phyloP scores from a whole-genome alignment of 2,329 filamentous ascomycete genomes.

The Hawksworthiomyces lignivorus region DNA sequence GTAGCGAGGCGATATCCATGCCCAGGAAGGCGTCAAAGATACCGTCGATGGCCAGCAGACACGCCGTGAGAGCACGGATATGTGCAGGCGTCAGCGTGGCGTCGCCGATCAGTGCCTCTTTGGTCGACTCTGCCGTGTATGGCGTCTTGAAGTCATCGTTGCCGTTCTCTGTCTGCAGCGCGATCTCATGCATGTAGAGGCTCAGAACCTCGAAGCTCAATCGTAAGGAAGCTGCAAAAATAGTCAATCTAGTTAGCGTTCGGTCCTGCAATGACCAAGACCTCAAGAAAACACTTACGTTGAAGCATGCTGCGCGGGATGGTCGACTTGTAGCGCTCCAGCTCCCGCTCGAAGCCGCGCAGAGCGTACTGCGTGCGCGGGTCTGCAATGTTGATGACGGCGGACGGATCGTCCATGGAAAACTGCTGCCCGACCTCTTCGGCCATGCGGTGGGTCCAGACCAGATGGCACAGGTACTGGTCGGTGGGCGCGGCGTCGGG shows the following conservation, averaged over 20 bases:
- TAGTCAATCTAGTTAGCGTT: no score
- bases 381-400: slow-evolving; percentile 49
- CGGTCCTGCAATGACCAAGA: no score
- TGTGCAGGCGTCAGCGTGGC: slow-evolving; percentile 46
- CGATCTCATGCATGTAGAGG: slow-evolving; percentile 70
- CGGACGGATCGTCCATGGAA: slow-evolving; percentile 55
- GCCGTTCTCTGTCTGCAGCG: slow-evolving; percentile 54
- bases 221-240: slow-evolving; percentile 52
- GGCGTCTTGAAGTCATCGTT: slow-evolving; percentile 44
- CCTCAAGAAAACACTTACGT: slow-evolving; percentile 38
- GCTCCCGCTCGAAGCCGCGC: slow-evolving; percentile 55
- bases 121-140: slow-evolving; percentile 37
- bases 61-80: slow-evolving; percentile 59
- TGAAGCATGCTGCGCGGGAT: slow-evolving; percentile 45
- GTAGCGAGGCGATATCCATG: slow-evolving; percentile 51
- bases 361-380: slow-evolving; percentile 57
- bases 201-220: slow-evolving; percentile 59
- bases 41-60: slow-evolving; percentile 57
- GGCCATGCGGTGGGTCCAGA: slow-evolving; percentile 53
- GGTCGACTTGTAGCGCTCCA: slow-evolving; percentile 51
- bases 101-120: slow-evolving; percentile 33
- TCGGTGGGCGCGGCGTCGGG: slow-evolving; percentile 50
- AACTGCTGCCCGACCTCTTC: slow-evolving; percentile 64
- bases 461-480: slow-evolving; percentile 49
- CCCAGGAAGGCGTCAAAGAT: slow-evolving; percentile 58